A percentile compares a stretch with the other conserved stretches of the same genome.
These are phyloP conservation scores for Populus hybrid DNA, from an alignment of 441 rosid genomes.

Conservation along the genomic window DNA sequence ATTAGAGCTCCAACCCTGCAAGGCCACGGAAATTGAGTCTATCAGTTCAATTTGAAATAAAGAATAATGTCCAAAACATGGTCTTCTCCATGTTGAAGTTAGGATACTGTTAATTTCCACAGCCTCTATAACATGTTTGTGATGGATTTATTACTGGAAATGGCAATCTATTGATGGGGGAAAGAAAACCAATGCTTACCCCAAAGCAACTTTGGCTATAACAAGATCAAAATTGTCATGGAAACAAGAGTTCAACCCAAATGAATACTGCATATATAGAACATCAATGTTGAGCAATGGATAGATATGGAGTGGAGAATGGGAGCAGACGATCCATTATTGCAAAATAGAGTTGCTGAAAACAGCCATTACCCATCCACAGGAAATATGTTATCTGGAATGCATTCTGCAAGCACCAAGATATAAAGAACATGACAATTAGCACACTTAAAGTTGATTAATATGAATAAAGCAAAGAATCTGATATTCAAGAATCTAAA, in stretches of 20 bases:
- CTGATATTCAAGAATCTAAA: neutral
- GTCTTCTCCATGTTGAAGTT: neutral
- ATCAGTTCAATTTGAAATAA: neutral
- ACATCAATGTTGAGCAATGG: constrained; percentile 5
- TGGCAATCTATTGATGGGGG: neutral
- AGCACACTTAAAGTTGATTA: neutral
- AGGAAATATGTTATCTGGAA: constrained; percentile 94
- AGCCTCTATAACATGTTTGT: neutral
- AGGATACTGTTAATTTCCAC: neutral
- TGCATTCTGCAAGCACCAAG: constrained; percentile 61
- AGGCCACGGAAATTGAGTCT: constrained; percentile 2
- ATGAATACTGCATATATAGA: constrained; percentile 54
- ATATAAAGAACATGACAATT: neutral
- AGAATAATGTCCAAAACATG: neutral
- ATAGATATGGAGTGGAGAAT: neutral
- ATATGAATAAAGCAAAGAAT: neutral
- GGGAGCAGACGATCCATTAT: no score
- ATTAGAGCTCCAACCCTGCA: constrained; percentile 56
- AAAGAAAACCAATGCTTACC: constrained; percentile 43
- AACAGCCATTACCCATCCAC: constrained; percentile 76
- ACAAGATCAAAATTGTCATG: constrained; percentile 52
- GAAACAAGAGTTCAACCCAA: constrained; percentile 66
- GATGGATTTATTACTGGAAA: neutral
- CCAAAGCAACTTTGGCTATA: constrained; percentile 48
- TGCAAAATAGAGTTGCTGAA: neutral